phyloP scores from a whole-genome alignment of 1,139 yeast species.

The Saccharomycopsis hybrid region DNA sequence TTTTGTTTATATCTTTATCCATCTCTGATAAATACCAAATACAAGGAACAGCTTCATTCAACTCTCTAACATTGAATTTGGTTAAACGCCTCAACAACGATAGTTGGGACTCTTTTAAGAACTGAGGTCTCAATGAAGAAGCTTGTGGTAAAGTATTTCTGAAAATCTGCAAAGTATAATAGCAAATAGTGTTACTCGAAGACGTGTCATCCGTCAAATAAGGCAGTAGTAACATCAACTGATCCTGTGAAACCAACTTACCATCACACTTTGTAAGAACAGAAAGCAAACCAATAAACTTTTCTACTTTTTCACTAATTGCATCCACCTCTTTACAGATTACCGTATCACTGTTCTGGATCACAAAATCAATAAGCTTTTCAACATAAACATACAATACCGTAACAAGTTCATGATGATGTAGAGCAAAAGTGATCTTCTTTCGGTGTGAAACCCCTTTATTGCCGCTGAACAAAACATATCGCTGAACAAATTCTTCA shows the following conservation, averaged over 20 bases:
- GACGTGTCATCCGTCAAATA: conserved; percentile 44
- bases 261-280: conserved; percentile 46
- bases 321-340: conserved; percentile 29
- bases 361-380: conserved; percentile 25
- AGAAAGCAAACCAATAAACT: conserved; percentile 43
- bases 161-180: conserved; percentile 48
- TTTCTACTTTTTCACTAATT: conserved; percentile 28
- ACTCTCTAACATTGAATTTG: conserved; percentile 48
- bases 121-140: conserved; percentile 43
- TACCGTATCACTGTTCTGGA: conserved; percentile 26
- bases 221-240: conserved; percentile 55
- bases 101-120: conserved; percentile 44
- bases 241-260: conserved; percentile 53
- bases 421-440: conserved; percentile 9
- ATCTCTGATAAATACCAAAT: conserved; percentile 48
- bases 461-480: conserved; percentile 31
- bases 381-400: conserved; percentile 27
- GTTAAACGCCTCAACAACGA: conserved; percentile 50
- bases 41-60: conserved; percentile 66
- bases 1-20: conserved; percentile 38
- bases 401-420: conserved; percentile 20
- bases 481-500: conserved; percentile 38
- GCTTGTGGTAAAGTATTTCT: conserved; percentile 41
- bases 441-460: conserved; percentile 9
- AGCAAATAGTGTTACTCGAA: conserved; percentile 35